These are phyloP conservation scores for Acanthamoeba lenticulata DNA, from an alignment of 208 protist genomes.

Conservation along the genomic window DNA sequence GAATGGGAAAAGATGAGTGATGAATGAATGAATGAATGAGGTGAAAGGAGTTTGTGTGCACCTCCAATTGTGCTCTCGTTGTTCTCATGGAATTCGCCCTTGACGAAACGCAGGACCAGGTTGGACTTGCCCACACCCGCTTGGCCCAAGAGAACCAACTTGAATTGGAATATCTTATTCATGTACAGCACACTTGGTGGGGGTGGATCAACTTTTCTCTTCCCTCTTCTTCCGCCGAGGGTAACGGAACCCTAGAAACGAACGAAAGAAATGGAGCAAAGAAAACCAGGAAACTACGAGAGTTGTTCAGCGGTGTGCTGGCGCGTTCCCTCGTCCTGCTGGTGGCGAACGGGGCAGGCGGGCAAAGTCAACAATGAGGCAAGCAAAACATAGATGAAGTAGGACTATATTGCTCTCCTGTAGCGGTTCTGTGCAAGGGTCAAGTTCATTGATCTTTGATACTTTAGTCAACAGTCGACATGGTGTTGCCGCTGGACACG, in stretches of 20 bases:
- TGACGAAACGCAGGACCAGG: constrained; percentile 92
- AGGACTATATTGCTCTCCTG: not conserved
- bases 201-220: no score
- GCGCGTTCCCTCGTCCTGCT: no score
- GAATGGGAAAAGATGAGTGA: not conserved
- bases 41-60: constrained; percentile 43
- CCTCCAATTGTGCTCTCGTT: constrained; percentile 94
- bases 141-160: constrained; percentile 92
- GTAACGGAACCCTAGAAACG: no score
- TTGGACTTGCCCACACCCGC: constrained; percentile 91
- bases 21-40: not conserved
- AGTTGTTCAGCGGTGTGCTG: no score
- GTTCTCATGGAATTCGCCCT: constrained; percentile 94
- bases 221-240: no score
- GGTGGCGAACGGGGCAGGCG: no score
- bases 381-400: no score
- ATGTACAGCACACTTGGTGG: no score
- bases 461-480: not conserved
- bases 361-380: no score
- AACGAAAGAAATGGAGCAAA: no score
- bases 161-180: constrained; percentile 85
- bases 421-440: not conserved
- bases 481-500: constrained; percentile 18
- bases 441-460: not conserved
- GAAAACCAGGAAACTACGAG: no score